Evolutionary conservation across 768 basidiomycete genomes (phyloP).

Genomic region (Rhodosporidiobolus odoratus): DNA sequence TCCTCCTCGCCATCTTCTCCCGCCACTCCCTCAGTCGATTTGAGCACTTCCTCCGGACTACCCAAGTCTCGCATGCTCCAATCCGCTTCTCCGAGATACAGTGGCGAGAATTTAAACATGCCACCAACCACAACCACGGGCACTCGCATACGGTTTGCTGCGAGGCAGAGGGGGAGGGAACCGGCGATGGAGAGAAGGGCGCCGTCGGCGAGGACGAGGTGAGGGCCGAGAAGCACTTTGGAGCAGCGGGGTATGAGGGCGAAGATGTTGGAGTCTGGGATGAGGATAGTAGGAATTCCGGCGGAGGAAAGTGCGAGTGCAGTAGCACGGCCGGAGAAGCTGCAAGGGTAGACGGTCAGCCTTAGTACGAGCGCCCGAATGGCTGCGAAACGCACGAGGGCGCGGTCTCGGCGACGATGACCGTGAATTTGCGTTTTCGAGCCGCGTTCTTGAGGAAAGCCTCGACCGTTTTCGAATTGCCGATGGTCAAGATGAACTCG

Average conservation of each 20-base stretch:
- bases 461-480: constrained; percentile 90
- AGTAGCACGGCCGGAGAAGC: constrained; percentile 79
- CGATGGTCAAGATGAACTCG: constrained; percentile 89
- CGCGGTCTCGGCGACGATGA: constrained; percentile 90
- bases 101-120: constrained; percentile 90
- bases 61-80: constrained; percentile 66
- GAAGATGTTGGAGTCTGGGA: constrained; percentile 92
- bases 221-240: constrained; percentile 90
- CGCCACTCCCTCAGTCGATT: constrained; percentile 44
- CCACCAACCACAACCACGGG: constrained; percentile 82
- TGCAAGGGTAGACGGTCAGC: constrained; percentile 43
- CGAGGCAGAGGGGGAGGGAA: constrained; percentile 63
- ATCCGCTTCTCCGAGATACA: constrained; percentile 81
- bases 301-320: constrained; percentile 71
- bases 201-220: constrained; percentile 93
- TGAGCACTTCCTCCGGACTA: constrained; percentile 49
- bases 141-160: constrained; percentile 66
- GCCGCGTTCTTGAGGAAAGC: constrained; percentile 86
- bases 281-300: constrained; percentile 88
- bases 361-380: background rate
- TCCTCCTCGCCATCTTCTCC: constrained; percentile 56
- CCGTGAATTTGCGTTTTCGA: constrained; percentile 84
- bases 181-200: constrained; percentile 83
- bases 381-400: constrained; percentile 64
- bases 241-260: constrained; percentile 94